Base-by-base conservation (phyloP, 2,329 filamentous ascomycete species). In the Cytospora leucostoma region DNA sequence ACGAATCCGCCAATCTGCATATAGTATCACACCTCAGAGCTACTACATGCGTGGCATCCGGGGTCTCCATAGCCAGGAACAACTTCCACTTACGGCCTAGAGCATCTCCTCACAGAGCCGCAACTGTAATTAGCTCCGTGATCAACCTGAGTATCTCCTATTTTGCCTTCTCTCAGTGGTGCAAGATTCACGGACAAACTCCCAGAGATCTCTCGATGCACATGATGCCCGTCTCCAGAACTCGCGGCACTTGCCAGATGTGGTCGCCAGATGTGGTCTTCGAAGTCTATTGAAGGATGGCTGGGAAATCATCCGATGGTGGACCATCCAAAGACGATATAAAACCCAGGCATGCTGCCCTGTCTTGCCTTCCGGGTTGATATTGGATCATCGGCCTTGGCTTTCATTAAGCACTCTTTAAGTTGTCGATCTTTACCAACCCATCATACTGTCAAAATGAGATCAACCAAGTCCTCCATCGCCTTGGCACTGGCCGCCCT, bases 401-500 rank as follows among this genome's bases (percentile, higher is more conserved):
- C 44, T 21, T 19, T 21, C 3, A 47, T 21, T 19, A 47, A 47
- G 44, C 7, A 21, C 7, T 21, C 2, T 21, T 12, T 44, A 17
- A 8, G 7, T 44, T 19, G 40, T 44, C 8, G 40, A 47, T 47
- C 44, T 8, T 10, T 21, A 3, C 8, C n/a, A 21, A 47, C 17
- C 17, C 21, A 21, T 47, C 44, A 21, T 11, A 21, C 3, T 21
- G 17, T 21, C 44, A 47, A 21, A 4, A 47, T 47, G 44, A 21
- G 7, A 12, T 21, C 44, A 21, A 17, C 44, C 3, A 19, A 19
- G 44, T 21, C 44, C n/a, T 47, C 44, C 44, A 21, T 21, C 11
- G 49, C 49, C 49, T 32, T 58, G 27, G 15, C 12, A 35, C 37
- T 62, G n/a, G 61, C 61, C 55, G n/a, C 57, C 35, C 19, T 49